These are phyloP conservation scores for Tuber brumale DNA, from an alignment of 495 filamentous ascomycete species.

Conservation along the genomic window DNA sequence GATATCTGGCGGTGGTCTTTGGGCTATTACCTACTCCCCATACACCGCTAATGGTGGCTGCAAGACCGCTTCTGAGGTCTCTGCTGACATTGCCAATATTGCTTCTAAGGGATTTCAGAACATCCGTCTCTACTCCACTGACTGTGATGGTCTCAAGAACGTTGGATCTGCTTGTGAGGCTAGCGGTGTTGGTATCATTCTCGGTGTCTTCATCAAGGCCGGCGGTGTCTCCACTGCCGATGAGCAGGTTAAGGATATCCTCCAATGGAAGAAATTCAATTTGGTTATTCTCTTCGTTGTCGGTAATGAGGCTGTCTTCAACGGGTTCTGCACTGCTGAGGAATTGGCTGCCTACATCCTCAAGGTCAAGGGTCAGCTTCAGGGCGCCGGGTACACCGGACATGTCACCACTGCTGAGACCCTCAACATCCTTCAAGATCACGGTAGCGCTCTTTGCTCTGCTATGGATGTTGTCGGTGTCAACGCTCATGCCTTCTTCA, in stretches of 20 bases:
- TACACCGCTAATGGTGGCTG: constrained; percentile 58
- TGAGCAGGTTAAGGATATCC: constrained; percentile 65
- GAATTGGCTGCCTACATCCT: constrained; percentile 65
- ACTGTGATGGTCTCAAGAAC: constrained; percentile 72
- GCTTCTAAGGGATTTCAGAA: constrained; percentile 66
- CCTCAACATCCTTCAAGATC: constrained; percentile 59
- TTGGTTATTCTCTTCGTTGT: constrained; percentile 72
- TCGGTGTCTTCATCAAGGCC: constrained; percentile 74
- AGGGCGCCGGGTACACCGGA: constrained; percentile 62
- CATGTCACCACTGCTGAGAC: constrained; percentile 81
- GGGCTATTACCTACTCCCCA: constrained; percentile 90
- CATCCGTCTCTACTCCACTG: constrained; percentile 85
- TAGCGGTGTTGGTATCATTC: constrained; percentile 66
- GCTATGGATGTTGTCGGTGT: constrained; percentile 69
- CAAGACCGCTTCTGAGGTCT: constrained; percentile 59
- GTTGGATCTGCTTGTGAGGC: constrained; percentile 59
- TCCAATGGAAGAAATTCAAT: constrained; percentile 66
- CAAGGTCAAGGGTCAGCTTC: constrained; percentile 47
- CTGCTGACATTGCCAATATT: constrained; percentile 61
- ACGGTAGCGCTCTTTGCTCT: constrained; percentile 57
- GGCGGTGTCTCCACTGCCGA: constrained; percentile 52
- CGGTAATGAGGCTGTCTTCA: constrained; percentile 84
- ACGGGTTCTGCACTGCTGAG: constrained; percentile 54
- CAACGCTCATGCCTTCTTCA: constrained; percentile 95
- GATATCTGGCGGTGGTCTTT: constrained; percentile 48